Conservation (phyloP, 2,329 filamentous ascomycete species). For the Raffaelea arxii region DNA sequence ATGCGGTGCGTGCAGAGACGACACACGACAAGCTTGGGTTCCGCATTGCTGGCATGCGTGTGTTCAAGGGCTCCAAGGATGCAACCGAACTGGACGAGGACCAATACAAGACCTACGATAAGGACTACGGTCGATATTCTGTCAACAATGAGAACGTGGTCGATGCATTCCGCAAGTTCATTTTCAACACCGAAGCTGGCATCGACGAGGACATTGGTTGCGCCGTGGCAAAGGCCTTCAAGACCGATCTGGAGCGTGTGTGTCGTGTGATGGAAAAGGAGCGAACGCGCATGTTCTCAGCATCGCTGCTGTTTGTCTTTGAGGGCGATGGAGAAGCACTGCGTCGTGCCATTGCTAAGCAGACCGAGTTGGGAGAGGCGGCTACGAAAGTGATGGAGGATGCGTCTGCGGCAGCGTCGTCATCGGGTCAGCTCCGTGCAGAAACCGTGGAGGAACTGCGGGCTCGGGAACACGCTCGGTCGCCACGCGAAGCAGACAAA, state of each 20-base stretch:
- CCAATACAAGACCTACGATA: slow-evolving; percentile 51
- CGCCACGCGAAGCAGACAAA: too few species aligned
- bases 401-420: slow-evolving; percentile 25
- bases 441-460: slow-evolving; percentile 4
- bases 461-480: slow-evolving; percentile 33
- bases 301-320: slow-evolving; percentile 53
- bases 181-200: slow-evolving; percentile 49
- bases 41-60: slow-evolving; percentile 55
- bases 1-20: slow-evolving; percentile 47
- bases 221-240: slow-evolving; percentile 44
- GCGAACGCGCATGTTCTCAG: slow-evolving; percentile 55
- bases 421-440: slow-evolving; percentile 22
- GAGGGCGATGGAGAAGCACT: slow-evolving; percentile 52
- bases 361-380: too few species aligned
- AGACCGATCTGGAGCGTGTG: slow-evolving; percentile 41
- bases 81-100: slow-evolving; percentile 37
- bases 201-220: slow-evolving; percentile 49
- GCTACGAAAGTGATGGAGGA: too few species aligned
- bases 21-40: slow-evolving; percentile 53
- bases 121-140: slow-evolving; percentile 47
- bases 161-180: slow-evolving; percentile 44
- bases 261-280: slow-evolving; percentile 42
- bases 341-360: slow-evolving; percentile 40
- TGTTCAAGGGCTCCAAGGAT: slow-evolving; percentile 44
- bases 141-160: slow-evolving; percentile 45